Conservation (phyloP, 1,139 yeast genomes). For the Geotrichum aggregatum region DNA sequence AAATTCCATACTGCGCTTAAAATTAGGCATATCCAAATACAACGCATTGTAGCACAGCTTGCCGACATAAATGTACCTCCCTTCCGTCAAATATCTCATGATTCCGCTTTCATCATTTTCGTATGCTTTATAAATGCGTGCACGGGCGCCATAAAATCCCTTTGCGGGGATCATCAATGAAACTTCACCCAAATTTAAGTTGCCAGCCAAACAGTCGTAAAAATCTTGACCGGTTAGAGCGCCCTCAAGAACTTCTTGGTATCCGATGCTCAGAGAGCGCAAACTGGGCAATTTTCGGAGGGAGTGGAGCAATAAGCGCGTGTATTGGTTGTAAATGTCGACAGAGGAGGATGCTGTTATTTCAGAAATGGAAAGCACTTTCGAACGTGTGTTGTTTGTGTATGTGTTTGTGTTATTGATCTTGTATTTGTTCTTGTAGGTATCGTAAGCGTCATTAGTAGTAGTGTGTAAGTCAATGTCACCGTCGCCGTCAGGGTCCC, state of each 20-base stretch:
- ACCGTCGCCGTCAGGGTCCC: too few relatives aligned
- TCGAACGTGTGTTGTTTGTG: too few relatives aligned
- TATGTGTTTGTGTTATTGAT: too few relatives aligned
- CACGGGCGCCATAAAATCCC: slow-evolving; percentile 13
- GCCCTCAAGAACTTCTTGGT: slow-evolving; percentile 10
- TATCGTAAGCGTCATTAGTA: too few relatives aligned
- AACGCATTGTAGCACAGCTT: slow-evolving; percentile 13
- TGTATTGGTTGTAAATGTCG: too few relatives aligned
- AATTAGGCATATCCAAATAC: slow-evolving; percentile 12
- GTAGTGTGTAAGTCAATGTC: too few relatives aligned
- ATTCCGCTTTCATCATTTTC: slow-evolving; percentile 2
- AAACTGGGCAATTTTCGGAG: slow-evolving; percentile 1
- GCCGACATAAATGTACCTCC: slow-evolving; percentile 13
- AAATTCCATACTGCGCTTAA: slow-evolving; percentile 5
- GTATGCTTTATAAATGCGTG: slow-evolving; percentile 1
- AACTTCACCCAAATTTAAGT: slow-evolving; percentile 5
- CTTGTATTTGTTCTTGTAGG: too few relatives aligned
- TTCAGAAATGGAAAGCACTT: too few relatives aligned
- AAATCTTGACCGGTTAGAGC: slow-evolving; percentile 6
- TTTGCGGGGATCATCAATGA: slow-evolving; percentile 14
- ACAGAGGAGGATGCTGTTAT: too few relatives aligned
- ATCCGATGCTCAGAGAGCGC: slow-evolving; percentile 10
- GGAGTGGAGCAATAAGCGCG: slow-evolving; percentile 1
- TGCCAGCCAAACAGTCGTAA: not conserved
- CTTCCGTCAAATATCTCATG: slow-evolving; percentile 9